Percentiles rank a stretch among this genome's conserved stretches.
Conservation (phyloP, 345 rosid species). For the Cardamine resedifolia region DNA sequence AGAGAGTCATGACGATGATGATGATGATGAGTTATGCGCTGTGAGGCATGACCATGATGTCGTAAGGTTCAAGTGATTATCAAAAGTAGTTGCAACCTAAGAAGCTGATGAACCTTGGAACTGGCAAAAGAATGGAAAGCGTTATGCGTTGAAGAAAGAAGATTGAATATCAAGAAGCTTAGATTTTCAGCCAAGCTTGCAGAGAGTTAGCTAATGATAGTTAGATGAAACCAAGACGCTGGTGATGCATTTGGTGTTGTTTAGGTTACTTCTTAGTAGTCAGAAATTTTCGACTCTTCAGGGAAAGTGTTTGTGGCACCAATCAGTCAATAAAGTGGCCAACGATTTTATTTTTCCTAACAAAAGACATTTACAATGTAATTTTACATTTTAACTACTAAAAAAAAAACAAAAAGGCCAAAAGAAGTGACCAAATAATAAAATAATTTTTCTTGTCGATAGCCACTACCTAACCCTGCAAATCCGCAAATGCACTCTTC, state of each 20-base stretch:
- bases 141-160: not conserved
- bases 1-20: slow-evolving; percentile 15
- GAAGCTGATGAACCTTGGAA: slow-evolving; percentile 14
- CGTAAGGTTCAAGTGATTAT: slow-evolving; percentile 3
- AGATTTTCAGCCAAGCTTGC: slow-evolving; percentile 4
- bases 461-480: slow-evolving; percentile 5
- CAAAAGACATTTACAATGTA: slow-evolving; percentile 22
- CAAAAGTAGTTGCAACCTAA: slow-evolving; percentile 1
- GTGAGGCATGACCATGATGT: slow-evolving; percentile 4
- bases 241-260: not conserved
- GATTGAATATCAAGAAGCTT: slow-evolving; percentile 18
- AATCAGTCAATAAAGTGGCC: not conserved
- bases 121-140: slow-evolving; percentile 19
- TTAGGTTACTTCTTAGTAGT: not conserved
- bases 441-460: slow-evolving; percentile 4
- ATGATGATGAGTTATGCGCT: not conserved
- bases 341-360: slow-evolving; percentile 9
- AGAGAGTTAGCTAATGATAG: not conserved
- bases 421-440: slow-evolving; percentile 23
- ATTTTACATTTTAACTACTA: slow-evolving; percentile 24
- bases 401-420: not conserved
- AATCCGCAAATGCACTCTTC: not conserved
- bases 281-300: not conserved
- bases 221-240: not conserved
- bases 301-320: not conserved